Percentiles rank a stretch among this genome's conserved stretches.
These are phyloP conservation scores for Colletotrichum paranaense DNA, from an alignment of 2,329 filamentous ascomycete species.

Conservation along the genomic window DNA sequence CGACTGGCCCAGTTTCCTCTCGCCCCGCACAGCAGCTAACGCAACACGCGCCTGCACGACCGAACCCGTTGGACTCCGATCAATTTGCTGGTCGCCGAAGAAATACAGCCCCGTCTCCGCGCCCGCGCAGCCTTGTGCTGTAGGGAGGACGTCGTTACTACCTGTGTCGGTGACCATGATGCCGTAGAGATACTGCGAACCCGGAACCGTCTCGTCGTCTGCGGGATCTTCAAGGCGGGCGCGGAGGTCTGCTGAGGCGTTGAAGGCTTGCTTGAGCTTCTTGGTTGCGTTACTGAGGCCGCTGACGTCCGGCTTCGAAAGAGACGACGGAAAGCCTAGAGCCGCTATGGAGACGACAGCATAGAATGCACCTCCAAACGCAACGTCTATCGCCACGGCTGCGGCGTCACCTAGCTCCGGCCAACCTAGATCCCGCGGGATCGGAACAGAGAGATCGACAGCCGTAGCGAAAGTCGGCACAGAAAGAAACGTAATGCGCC, in stretches of 20 bases:
- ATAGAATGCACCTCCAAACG: conserved; percentile 59
- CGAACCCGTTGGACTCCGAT: conserved; percentile 23
- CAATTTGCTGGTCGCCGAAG: conserved; percentile 58
- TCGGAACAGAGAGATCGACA: conserved; percentile 42
- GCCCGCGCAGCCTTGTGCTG: conserved; percentile 35
- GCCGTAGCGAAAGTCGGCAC: conserved; percentile 54
- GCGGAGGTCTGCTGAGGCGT: conserved; percentile 37
- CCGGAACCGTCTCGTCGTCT: conserved; percentile 33
- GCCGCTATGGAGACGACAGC: conserved; percentile 48
- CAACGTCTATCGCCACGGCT: conserved; percentile 47
- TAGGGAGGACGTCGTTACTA: conserved; percentile 39
- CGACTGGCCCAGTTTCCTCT: not conserved
- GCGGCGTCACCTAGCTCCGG: conserved; percentile 45
- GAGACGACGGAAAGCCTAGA: conserved; percentile 49
- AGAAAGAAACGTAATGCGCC: conserved; percentile 53
- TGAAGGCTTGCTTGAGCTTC: conserved; percentile 43
- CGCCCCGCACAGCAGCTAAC: conserved; percentile 3
- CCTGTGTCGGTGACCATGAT: conserved; percentile 46
- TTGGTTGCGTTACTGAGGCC: conserved; percentile 45
- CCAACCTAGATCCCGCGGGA: conserved; percentile 48
- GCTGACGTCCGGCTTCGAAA: conserved; percentile 43
- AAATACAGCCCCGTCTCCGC: conserved; percentile 56
- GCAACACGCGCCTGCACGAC: conserved; percentile 26
- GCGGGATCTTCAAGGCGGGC: conserved; percentile 39
- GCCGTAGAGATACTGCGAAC: conserved; percentile 51